These are phyloP conservation scores for Pulveroboletus sp. DNA, from an alignment of 768 basidiomycete genomes.

Conservation along the genomic window DNA sequence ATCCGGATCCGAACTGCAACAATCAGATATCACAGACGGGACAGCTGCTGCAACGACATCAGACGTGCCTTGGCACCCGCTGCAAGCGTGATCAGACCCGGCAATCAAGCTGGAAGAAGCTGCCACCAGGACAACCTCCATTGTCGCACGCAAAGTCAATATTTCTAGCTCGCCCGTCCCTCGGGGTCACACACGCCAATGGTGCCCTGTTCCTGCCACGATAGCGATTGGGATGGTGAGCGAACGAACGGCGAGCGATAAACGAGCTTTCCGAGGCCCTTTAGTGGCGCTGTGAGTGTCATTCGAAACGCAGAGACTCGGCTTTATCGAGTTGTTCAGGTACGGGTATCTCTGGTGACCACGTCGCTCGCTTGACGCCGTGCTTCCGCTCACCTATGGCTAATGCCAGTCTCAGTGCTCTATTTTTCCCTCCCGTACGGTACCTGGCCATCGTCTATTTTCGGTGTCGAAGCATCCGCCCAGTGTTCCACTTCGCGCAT, in stretches of 20 bases:
- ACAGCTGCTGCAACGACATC: background rate
- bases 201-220: background rate
- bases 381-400: background rate
- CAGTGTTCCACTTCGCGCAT: too few relatives aligned
- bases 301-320: background rate
- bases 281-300: background rate
- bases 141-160: slow-evolving; percentile 1
- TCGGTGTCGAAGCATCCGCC: background rate
- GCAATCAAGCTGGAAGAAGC: slow-evolving; percentile 5
- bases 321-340: background rate
- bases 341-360: background rate
- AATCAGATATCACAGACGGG: background rate
- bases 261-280: background rate
- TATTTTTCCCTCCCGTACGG: background rate
- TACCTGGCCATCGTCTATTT: background rate
- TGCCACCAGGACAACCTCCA: background rate
- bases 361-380: background rate
- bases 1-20: slow-evolving; percentile 9
- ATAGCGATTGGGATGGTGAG: background rate
- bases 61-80: background rate
- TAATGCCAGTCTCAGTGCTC: background rate
- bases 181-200: background rate
- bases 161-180: background rate
- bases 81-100: background rate
- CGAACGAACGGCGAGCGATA: background rate